These are phyloP conservation scores for Seminavis robusta DNA, from an alignment of 108 stramenopile genomes.

Conservation along the genomic window DNA sequence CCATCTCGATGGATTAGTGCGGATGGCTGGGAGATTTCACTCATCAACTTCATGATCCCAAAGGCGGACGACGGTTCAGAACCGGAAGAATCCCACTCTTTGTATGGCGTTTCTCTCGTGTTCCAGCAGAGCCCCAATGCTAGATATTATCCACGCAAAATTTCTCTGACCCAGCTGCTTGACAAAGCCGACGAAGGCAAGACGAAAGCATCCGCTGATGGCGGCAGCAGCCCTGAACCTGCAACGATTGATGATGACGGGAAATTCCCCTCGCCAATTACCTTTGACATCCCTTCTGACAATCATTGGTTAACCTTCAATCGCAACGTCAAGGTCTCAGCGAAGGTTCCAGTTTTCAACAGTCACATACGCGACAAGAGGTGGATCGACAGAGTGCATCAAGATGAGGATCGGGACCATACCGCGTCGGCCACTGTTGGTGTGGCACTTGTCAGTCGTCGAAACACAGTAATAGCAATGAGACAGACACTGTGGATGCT, in stretches of 20 bases:
- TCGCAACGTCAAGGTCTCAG: constrained; percentile 43
- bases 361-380: constrained; percentile 30
- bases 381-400: constrained; percentile 32
- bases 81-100: constrained; percentile 32
- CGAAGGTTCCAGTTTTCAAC: constrained; percentile 43
- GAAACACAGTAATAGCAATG: constrained; percentile 65
- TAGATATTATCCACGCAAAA: constrained; percentile 9
- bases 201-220: background rate
- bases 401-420: constrained; percentile 18
- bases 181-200: background rate
- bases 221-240: too few relatives aligned
- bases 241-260: background rate
- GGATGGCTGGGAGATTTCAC: constrained; percentile 81
- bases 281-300: constrained; percentile 9
- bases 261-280: constrained; percentile 39
- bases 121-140: constrained; percentile 25
- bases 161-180: background rate
- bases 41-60: constrained; percentile 69
- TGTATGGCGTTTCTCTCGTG: constrained; percentile 78
- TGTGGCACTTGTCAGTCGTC: constrained; percentile 61
- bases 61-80: constrained; percentile 38
- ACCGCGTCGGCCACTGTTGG: constrained; percentile 56
- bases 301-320: background rate
- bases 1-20: constrained; percentile 13
- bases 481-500: constrained; percentile 53